Evolutionary conservation across 345 rosid species (phyloP).

Genomic region (Hibiscus trionum): DNA sequence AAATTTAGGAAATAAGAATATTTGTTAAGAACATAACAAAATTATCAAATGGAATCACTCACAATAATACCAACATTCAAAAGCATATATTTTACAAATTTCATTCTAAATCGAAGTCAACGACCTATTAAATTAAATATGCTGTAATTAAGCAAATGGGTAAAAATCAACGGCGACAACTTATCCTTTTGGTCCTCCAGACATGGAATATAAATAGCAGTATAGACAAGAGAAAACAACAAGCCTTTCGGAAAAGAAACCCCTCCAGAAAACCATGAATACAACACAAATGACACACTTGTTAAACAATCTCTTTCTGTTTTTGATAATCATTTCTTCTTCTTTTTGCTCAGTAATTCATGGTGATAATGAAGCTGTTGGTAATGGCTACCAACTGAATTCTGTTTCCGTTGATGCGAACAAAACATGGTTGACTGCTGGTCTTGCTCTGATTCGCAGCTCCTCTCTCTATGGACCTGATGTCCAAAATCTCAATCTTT

Average conservation of each 20-base stretch:
- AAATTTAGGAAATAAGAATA: too few relatives aligned
- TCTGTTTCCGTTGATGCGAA: constrained; percentile 30
- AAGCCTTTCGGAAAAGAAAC: too few relatives aligned
- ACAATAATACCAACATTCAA: too few relatives aligned
- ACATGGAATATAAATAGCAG: neutral
- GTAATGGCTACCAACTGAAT: constrained; percentile 43
- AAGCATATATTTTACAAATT: too few relatives aligned
- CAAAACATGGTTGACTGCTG: constrained; percentile 27
- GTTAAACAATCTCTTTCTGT: neutral
- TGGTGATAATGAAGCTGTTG: constrained; percentile 14
- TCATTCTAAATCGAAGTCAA: too few relatives aligned
- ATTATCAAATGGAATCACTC: too few relatives aligned
- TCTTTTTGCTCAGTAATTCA: neutral
- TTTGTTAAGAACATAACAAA: too few relatives aligned
- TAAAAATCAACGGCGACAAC: neutral
- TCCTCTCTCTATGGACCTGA: constrained; percentile 46
- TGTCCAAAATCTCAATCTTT: constrained; percentile 34
- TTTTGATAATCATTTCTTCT: neutral
- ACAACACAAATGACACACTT: neutral
- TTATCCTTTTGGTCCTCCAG: neutral
- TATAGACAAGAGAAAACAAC: neutral
- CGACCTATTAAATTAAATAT: too few relatives aligned
- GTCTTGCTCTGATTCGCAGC: constrained; percentile 36
- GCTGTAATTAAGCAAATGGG: too few relatives aligned
- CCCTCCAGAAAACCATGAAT: neutral